A percentile compares a stretch with the other conserved stretches of the same genome.
Conservation (phyloP, 2,329 filamentous ascomycete species). For the Ophiostoma novo-ulmi region DNA sequence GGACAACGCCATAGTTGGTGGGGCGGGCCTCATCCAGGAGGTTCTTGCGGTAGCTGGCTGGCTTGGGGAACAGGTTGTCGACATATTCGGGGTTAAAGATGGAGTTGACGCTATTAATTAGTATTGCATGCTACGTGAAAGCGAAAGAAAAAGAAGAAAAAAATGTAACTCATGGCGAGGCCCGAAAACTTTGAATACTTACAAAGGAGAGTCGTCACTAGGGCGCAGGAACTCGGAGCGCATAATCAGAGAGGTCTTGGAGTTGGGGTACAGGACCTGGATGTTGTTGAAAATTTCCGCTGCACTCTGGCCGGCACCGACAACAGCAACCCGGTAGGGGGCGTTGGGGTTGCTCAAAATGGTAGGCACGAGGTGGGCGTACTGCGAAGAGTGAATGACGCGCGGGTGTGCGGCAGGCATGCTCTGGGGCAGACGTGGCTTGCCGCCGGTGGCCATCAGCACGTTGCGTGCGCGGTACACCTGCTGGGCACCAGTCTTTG, state of each 20-base stretch:
- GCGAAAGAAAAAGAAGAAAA: background rate
- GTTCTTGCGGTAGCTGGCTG: conserved; percentile 55
- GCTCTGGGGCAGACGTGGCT: conserved; percentile 63
- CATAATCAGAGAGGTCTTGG: conserved; percentile 72
- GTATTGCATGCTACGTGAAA: background rate
- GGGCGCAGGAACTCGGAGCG: conserved; percentile 77
- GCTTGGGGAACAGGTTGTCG: conserved; percentile 66
- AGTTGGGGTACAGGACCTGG: conserved; percentile 74
- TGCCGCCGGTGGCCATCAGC: conserved; percentile 53
- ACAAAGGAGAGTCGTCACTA: conserved; percentile 95
- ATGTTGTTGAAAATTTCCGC: conserved; percentile 94
- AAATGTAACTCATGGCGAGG: background rate
- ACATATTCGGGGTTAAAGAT: conserved; percentile 89
- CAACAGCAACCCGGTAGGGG: conserved; percentile 71
- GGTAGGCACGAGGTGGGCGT: conserved; percentile 59
- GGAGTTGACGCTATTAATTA: conserved; percentile 68
- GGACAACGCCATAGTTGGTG: conserved; percentile 93
- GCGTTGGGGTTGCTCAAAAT: conserved; percentile 53
- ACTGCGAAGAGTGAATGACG: conserved; percentile 85
- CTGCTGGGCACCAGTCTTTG: conserved; percentile 49
- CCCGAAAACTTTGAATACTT: conserved; percentile 38
- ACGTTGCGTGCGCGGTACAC: conserved; percentile 60
- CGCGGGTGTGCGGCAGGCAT: conserved; percentile 66
- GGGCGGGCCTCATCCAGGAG: conserved; percentile 65
- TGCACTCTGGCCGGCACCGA: conserved; percentile 86